Conservation (phyloP, 169 alveolate species). For the Pseudocohnilembus persalinus region DNA sequence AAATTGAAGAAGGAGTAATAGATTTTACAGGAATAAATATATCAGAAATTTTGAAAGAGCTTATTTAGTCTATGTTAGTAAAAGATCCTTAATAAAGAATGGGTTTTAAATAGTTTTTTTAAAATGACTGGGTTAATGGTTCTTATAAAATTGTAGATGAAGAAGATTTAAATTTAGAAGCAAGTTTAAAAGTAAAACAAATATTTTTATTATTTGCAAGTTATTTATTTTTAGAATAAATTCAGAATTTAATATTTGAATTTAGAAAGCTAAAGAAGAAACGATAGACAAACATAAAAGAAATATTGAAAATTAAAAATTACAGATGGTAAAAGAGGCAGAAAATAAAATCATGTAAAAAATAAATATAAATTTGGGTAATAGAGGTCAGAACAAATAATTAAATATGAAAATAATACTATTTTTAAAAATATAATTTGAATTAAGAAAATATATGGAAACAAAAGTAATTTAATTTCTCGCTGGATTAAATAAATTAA, state of each 20-base stretch:
- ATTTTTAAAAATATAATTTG: background rate
- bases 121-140: slow-evolving; percentile 26
- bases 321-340: background rate
- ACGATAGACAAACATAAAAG: background rate
- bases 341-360: background rate
- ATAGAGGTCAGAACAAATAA: no score
- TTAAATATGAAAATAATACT: background rate
- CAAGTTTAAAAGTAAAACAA: background rate
- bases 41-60: slow-evolving; percentile 8
- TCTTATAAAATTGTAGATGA: background rate
- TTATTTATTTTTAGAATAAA: no score
- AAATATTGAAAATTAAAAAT: no score
- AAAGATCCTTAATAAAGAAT: slow-evolving; percentile 34
- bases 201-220: no score
- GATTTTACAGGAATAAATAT: slow-evolving; percentile 1
- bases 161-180: background rate
- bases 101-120: slow-evolving; percentile 39
- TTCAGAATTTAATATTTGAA: no score
- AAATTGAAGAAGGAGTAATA: slow-evolving; percentile 16
- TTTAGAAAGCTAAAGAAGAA: background rate
- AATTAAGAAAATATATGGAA: background rate
- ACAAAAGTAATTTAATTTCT: background rate
- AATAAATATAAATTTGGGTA: background rate
- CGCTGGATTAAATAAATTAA: background rate
- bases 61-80: slow-evolving; percentile 26